These are phyloP conservation scores for Trichoderma endophyticum DNA, from an alignment of 2,329 filamentous ascomycete species.

Conservation along the genomic window DNA sequence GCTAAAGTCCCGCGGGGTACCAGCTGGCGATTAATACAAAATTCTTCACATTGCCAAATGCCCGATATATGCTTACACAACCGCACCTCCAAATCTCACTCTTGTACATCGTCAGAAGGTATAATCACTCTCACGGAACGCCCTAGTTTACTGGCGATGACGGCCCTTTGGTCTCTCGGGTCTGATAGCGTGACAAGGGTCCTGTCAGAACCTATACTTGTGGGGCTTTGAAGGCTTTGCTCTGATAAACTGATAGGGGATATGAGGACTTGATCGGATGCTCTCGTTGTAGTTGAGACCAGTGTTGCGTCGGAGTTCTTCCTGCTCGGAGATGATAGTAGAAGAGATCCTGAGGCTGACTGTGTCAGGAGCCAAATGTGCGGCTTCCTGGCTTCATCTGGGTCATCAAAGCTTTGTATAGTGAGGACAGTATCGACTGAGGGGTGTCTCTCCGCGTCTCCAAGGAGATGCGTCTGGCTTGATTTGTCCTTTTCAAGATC, in stretches of 20 bases:
- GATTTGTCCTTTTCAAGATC: constrained; percentile 12
- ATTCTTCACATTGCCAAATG: not conserved
- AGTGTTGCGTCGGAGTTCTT: constrained; percentile 1
- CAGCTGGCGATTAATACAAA: not conserved
- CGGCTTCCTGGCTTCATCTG: constrained; percentile 12
- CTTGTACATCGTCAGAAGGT: not conserved
- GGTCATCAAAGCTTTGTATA: constrained; percentile 7
- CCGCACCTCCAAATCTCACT: not conserved
- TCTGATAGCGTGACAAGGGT: not conserved
- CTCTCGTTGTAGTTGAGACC: not conserved
- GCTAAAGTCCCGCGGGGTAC: not conserved
- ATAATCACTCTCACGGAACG: not conserved
- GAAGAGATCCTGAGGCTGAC: not conserved
- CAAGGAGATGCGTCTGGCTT: constrained; percentile 16
- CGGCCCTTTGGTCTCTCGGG: not conserved
- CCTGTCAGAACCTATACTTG: not conserved
- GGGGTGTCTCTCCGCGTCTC: constrained; percentile 15
- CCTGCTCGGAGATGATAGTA: not conserved
- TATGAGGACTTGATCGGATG: not conserved
- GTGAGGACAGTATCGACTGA: constrained; percentile 20
- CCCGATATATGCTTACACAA: not conserved
- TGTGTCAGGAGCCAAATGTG: constrained; percentile 19
- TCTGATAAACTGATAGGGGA: constrained; percentile 5
- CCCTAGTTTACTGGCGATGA: not conserved
- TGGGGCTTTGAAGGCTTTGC: not conserved